Evolutionary conservation across 371 early-diverging fungal species (phyloP), one percentile per base, ranked within the genome.

Genomic region (Haplosporangium sp.): DNA sequence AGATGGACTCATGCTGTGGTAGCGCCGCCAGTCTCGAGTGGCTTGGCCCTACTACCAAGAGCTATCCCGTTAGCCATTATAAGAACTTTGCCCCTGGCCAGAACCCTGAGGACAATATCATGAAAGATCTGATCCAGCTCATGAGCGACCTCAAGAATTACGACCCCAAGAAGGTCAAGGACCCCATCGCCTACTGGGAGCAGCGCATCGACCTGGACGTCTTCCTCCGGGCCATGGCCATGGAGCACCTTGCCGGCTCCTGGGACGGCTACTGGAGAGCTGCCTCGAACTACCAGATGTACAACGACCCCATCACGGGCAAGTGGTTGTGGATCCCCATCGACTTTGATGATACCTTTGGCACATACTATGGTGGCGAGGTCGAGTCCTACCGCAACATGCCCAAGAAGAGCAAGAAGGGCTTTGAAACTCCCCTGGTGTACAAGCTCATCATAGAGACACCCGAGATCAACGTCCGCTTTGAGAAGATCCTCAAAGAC

Each of bases 261-360:
- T 77, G 79, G 79, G 79, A 77, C 57, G 58, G 64, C n/a, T 77
- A 77, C 72, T 77, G 79, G 79, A 41, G n/a, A 5, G n/a, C 64
- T 0, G 72, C 72, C 29, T 72, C 72, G 43, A 88, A 88, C 69
- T 88, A 83, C 69, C 86, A 86, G 54, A 52, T 88, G 62, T 85
- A 83, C 46, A 75, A 88, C 48, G 82, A 88, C 60, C 64, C 84
- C 14, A 42, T 59, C 13, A 68, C 72, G 45, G 79, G 83, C 48
- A 84, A 83, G 57, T 88, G 88, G 88, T 74, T 72, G 36, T 73
- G 85, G 69, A 81, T 86, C 23, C 81, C 88, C 10, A 85, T 84
- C 13, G 88, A 86, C 57, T 88, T 88, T 61, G 88, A 88, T 54
- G 82, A 81, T 29, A 73, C 71, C 45, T 73, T 83, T 60, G 80